Percentiles rank a stretch among this genome's conserved stretches.
These are phyloP conservation scores for Tulasnella sp. DNA, from an alignment of 768 basidiomycete genomes.

Conservation along the genomic window DNA sequence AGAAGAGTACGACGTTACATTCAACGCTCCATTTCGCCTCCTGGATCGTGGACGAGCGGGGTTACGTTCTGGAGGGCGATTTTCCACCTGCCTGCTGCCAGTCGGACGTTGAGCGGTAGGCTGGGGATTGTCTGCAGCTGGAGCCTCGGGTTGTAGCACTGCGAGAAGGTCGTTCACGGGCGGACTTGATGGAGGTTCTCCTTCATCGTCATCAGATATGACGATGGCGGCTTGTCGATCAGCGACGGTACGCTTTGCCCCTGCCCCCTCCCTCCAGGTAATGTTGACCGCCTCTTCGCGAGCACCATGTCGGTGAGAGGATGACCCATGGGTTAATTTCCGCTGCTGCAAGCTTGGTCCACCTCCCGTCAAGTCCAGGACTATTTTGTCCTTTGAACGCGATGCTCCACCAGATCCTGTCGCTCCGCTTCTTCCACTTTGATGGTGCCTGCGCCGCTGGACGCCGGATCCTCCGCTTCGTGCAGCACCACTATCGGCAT, in stretches of 20 bases:
- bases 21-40: not conserved
- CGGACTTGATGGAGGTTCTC: not conserved
- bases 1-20: not conserved
- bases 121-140: not conserved
- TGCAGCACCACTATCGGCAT: not conserved
- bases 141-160: conserved; percentile 3
- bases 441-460: not conserved
- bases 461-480: not conserved
- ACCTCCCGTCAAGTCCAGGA: not conserved
- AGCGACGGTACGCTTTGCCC: not conserved
- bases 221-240: not conserved
- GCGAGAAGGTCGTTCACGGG: not conserved
- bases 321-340: not conserved
- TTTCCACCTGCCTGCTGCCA: not conserved
- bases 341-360: not conserved
- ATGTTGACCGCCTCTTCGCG: not conserved
- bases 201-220: conserved; percentile 12
- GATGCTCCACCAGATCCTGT: not conserved
- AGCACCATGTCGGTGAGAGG: not conserved
- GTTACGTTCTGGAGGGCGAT: not conserved
- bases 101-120: not conserved
- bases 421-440: not conserved
- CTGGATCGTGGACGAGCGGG: not conserved
- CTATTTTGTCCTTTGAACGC: not conserved
- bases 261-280: not conserved